Evolutionary conservation across 2,329 filamentous ascomycete species (phyloP), one percentile per base, ranked within the genome.

Genomic region (Fusarium fracticaudum): DNA sequence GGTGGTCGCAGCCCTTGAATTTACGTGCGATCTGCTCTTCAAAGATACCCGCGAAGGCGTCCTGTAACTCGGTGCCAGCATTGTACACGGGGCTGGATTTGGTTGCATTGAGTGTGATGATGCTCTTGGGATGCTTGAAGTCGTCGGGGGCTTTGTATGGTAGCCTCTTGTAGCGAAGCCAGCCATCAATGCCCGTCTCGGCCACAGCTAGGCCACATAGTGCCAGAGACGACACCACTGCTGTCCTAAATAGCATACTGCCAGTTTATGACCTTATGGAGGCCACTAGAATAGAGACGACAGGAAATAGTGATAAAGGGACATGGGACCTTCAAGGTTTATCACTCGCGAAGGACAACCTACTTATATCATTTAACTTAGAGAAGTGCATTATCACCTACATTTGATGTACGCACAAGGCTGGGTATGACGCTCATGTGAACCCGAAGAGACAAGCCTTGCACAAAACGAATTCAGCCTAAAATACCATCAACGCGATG

Each of bases 271-370:
- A 22, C 11, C 38, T 0, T 22, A 40, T 5, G 37, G 18, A 38
- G 18, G 37, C 1, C 37, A 13, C 18, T 20, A 13, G 33, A 14
- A 35, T 3, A 35, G 33, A 15, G 14, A 15, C 37, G 11, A 12
- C 17, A 20, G 18, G 37, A 20, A 38, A 1, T 38, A 20, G 37
- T 38, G 6, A 35, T 35, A 15, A 35, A 35, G 6, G 14, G 33
- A 35, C 14, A 35, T 35, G 14, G 33, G 1, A 15, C 13, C 33
- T 8, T 33, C 6, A 15, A 3, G 2, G 6, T 3, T 8, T 1
- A 33, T 33, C 13, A 15, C 33, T 33, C 13, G 6, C 33, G 6
- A 15, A 33, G 38, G 20, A 40, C 0, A 20, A 13, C 38, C 20
- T 40, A 40, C 20, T 40, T 20, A 13, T 40, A 22, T 13, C 38